Conservation (phyloP, 202 grass and related monocot genomes). For the Setaria italica region DNA sequence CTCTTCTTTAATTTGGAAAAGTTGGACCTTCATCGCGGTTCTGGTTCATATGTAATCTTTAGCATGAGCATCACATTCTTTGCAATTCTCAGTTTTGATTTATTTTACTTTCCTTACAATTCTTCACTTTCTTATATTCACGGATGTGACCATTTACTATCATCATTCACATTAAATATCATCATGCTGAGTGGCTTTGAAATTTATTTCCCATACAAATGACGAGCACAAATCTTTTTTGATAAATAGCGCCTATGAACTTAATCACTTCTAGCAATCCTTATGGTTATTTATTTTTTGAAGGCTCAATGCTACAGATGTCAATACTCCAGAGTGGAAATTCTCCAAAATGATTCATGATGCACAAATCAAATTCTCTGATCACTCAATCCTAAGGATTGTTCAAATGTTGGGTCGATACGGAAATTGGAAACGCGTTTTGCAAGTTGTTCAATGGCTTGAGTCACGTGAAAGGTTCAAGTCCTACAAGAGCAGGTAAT, state of each 20-base stretch:
- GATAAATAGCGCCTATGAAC: constrained; percentile 4
- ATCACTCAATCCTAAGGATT: constrained; percentile 82
- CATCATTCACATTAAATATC: constrained; percentile 20
- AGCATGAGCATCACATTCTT: constrained; percentile 1
- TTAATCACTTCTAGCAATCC: constrained; percentile 29
- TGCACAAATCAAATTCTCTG: constrained; percentile 88
- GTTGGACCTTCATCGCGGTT: background rate
- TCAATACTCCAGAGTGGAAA: constrained; percentile 91
- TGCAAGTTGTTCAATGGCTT: constrained; percentile 98
- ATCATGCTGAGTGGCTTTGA: background rate
- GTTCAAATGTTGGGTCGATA: constrained; percentile 85
- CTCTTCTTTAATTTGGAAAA: constrained; percentile 13
- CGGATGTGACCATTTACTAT: constrained; percentile 7
- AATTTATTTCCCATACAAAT: background rate
- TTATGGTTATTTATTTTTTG: constrained; percentile 51
- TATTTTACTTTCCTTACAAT: constrained; percentile 5
- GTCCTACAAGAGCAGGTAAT: constrained; percentile 86
- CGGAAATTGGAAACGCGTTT: constrained; percentile 86
- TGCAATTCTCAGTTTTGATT: background rate
- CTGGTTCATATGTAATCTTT: constrained; percentile 34
- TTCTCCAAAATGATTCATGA: constrained; percentile 93
- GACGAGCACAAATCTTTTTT: background rate
- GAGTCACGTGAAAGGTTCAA: constrained; percentile 89
- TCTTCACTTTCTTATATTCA: constrained; percentile 16
- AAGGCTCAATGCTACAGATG: constrained; percentile 94